Base-by-base conservation (phyloP, 257 asterid genomes). In the Gentiana dahurica region DNA sequence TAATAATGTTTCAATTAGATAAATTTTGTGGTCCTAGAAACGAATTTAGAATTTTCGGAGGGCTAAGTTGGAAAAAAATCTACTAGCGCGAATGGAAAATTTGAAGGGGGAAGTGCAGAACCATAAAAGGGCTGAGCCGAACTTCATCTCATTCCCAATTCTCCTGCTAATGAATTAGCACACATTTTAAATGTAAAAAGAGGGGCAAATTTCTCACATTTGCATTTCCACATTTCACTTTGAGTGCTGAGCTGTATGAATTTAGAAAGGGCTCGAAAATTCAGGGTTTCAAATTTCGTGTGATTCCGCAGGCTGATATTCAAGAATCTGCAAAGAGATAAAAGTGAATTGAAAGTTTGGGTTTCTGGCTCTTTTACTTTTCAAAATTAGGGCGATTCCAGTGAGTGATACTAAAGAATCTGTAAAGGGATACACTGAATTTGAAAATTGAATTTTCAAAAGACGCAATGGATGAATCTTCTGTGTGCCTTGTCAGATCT, bases 401-500 rank as follows among this genome's bases (percentile, higher is more conserved):
- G 9, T 11, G 49, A 5, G 15, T 36, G 49, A 44, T 34, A 34
- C 6, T 12, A 51, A 5, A 58, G 55, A 49, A 36, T 50, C 56
- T 24, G 13, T 36, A 10, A 13, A 54, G 41, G 57, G 61, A 43
- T 54, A 8, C 41, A 34, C 43, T 56, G 68, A 47, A 5, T 38
- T 39, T 58, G 39, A 51, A 52, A 58, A 34, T 24, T 65, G 65
- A 10, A 53, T 61, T 54, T 52, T 2, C n/a, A 43, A 43, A 43
- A 12, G 34, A 53, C 57, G 47, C 55, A 38, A 84, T 87, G 94
- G 87, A 65, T 66, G 96, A 84, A 65, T 70, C 96, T 60, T 69
- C 89, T 36, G 75, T 80, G 52, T 76, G 77, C 67, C 79, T 84
- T 45, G 59, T 65, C 59, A 80, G 81, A 51, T 75, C 96, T 37